A percentile compares a stretch with the other conserved stretches of the same genome.
Evolutionary conservation across 2,329 filamentous ascomycete species (phyloP).

Genomic region (Sporothrix pallida): DNA sequence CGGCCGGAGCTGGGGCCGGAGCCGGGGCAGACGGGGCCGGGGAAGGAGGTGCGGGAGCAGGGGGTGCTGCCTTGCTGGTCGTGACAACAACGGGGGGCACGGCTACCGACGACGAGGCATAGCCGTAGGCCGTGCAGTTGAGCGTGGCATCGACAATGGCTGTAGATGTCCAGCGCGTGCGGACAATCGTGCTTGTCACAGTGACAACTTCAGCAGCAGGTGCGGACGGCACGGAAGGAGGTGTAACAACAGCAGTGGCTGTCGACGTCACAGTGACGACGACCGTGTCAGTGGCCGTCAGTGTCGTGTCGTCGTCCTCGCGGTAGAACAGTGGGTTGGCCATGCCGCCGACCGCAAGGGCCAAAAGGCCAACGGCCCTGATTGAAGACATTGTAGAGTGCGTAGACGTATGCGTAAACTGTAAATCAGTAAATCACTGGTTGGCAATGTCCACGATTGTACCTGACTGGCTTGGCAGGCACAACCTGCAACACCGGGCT

Average conservation of each 20-base stretch:
- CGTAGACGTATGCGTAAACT: too few species aligned
- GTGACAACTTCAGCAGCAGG: conserved; percentile 26
- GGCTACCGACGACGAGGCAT: neutral
- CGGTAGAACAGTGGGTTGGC: neutral
- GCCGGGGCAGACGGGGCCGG: neutral
- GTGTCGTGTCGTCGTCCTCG: neutral
- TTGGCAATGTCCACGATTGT: neutral
- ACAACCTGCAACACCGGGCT: neutral
- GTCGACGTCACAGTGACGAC: conserved; percentile 21
- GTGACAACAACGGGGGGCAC: conserved; percentile 24
- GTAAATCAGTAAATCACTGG: too few species aligned
- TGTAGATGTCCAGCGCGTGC: conserved; percentile 35
- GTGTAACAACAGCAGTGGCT: neutral
- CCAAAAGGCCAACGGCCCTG: conserved; percentile 21
- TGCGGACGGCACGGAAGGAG: neutral
- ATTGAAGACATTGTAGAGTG: conserved; percentile 2
- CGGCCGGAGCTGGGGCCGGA: neutral
- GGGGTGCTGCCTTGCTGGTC: neutral
- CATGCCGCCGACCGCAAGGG: conserved; percentile 7
- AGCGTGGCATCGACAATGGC: neutral
- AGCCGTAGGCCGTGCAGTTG: conserved; percentile 29
- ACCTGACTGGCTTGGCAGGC: neutral
- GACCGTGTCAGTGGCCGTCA: neutral
- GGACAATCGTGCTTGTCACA: conserved; percentile 36
- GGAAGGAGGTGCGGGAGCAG: neutral